A percentile compares a stretch with the other conserved stretches of the same genome.
These are phyloP conservation scores for Salix udensis DNA, from an alignment of 345 rosid genomes.

Conservation along the genomic window DNA sequence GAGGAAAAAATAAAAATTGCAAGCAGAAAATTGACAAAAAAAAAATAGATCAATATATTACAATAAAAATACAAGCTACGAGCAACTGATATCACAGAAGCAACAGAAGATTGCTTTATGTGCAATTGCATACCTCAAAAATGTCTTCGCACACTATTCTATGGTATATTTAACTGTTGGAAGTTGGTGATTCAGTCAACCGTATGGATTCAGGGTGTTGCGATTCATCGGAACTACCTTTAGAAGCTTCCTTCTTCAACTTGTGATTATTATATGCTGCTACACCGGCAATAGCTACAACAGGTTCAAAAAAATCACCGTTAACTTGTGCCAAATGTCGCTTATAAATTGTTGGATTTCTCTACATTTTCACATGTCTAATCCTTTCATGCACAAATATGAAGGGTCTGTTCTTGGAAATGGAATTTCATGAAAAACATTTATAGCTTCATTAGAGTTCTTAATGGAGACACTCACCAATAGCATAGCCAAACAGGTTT, in stretches of 20 bases:
- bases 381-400: no score
- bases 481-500: conserved; percentile 81
- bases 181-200: conserved; percentile 29
- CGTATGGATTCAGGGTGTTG: conserved; percentile 44
- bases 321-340: neutral
- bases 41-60: neutral
- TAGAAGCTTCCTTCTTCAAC: conserved; percentile 78
- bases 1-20: neutral
- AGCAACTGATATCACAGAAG: neutral
- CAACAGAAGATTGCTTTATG: neutral
- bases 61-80: neutral
- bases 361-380: neutral
- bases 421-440: no score
- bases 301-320: neutral
- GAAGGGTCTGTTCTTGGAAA: no score
- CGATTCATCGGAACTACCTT: conserved; percentile 27
- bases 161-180: conserved; percentile 22
- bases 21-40: neutral
- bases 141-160: neutral
- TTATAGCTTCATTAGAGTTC: no score
- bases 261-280: conserved; percentile 94
- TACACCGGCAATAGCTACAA: conserved; percentile 85
- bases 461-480: conserved; percentile 47
- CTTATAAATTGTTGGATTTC: neutral
- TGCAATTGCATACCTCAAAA: conserved; percentile 26